These are phyloP conservation scores for Zymoseptoria pseudotritici DNA, from an alignment of 2,329 filamentous ascomycete genomes.

Conservation along the genomic window DNA sequence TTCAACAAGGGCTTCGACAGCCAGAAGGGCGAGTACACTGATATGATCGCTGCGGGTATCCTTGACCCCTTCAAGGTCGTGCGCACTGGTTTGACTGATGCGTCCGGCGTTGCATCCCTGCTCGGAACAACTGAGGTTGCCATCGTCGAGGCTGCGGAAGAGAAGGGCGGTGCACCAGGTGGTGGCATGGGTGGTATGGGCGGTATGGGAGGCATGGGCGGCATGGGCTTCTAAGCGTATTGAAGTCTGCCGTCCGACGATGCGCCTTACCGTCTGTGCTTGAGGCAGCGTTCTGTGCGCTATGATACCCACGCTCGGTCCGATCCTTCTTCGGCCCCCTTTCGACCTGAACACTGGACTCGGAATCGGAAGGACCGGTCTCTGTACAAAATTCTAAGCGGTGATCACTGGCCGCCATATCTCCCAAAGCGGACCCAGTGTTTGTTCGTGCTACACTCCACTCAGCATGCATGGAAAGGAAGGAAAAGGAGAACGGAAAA, in stretches of 20 bases:
- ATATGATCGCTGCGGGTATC: constrained; percentile 97
- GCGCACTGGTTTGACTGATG: constrained; percentile 88
- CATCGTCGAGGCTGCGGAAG: constrained; percentile 91
- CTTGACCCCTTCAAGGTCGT: constrained; percentile 99
- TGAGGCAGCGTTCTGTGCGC: background rate
- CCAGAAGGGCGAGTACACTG: constrained; percentile 93
- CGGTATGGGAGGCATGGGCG: constrained; percentile 43
- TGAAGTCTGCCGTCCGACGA: background rate
- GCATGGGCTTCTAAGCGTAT: constrained; percentile 22
- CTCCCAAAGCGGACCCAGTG: no score
- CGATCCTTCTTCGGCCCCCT: no score
- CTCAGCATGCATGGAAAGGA: background rate
- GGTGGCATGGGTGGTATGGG: constrained; percentile 52
- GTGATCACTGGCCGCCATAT: no score
- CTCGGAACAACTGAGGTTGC: constrained; percentile 97
- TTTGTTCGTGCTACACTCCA: background rate
- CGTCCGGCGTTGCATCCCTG: constrained; percentile 90
- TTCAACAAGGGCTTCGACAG: constrained; percentile 99
- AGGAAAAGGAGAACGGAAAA: background rate
- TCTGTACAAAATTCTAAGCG: no score
- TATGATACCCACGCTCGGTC: background rate
- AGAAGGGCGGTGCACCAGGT: constrained; percentile 60
- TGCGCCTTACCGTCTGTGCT: no score
- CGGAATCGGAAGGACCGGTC: no score
- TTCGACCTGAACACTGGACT: no score